These are phyloP conservation scores for Cercospora beticola DNA, from an alignment of 2,329 filamentous ascomycete species.

Conservation along the genomic window DNA sequence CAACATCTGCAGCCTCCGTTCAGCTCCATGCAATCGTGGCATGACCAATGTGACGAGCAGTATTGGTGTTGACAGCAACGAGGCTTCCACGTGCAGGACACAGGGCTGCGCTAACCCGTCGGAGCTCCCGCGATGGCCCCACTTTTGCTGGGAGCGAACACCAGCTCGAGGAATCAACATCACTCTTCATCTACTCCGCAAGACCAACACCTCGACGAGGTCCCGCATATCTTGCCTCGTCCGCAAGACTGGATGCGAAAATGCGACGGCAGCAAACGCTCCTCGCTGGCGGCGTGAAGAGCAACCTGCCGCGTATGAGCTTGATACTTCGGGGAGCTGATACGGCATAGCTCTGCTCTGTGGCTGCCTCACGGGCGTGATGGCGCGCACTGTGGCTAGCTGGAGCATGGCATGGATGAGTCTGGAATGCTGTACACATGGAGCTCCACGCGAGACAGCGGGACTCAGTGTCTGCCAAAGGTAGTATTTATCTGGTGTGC, in stretches of 20 bases:
- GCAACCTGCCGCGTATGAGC: neutral
- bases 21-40: neutral
- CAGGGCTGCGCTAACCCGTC: neutral
- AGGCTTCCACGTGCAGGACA: neutral
- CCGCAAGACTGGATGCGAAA: neutral
- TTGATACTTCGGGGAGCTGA: neutral
- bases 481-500: neutral
- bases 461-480: neutral
- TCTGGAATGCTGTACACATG: neutral
- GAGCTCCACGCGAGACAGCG: neutral
- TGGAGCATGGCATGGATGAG: neutral
- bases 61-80: neutral
- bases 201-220: neutral
- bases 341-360: neutral
- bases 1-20: neutral
- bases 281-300: neutral
- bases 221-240: neutral
- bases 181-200: neutral
- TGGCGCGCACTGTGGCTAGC: conserved; percentile 7
- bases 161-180: neutral
- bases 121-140: neutral
- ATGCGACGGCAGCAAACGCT: no score
- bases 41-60: neutral
- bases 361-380: conserved; percentile 9
- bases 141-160: neutral